These are phyloP conservation scores for Ustilago bromivora DNA, from an alignment of 1,284 basidiomycete genomes.

Conservation along the genomic window DNA sequence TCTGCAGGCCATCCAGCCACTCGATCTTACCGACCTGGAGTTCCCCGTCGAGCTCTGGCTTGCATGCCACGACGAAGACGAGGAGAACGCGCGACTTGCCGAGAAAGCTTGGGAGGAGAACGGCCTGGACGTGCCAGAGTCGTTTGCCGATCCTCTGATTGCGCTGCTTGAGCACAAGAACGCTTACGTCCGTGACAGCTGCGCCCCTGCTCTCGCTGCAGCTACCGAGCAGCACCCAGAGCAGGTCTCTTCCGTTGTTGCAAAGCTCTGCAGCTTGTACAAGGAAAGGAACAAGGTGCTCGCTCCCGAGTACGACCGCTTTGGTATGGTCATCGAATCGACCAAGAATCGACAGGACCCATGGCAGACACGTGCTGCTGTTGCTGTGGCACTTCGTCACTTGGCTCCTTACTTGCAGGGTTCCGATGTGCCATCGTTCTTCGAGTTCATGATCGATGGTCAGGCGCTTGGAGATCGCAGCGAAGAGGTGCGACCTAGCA, in stretches of 20 bases:
- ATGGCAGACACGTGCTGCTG: constrained; percentile 85
- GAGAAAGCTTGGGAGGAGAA: constrained; percentile 94
- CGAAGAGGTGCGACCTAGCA: constrained; percentile 83
- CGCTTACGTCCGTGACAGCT: constrained; percentile 81
- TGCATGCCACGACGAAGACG: constrained; percentile 89
- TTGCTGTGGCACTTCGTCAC: constrained; percentile 79
- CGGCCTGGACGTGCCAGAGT: constrained; percentile 86
- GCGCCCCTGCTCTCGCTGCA: constrained; percentile 82
- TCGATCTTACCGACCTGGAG: constrained; percentile 93
- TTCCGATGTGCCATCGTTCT: constrained; percentile 81
- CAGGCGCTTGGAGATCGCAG: constrained; percentile 89
- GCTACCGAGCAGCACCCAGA: constrained; percentile 82
- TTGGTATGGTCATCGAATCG: constrained; percentile 89
- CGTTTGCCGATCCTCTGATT: constrained; percentile 77
- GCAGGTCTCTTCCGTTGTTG: constrained; percentile 74
- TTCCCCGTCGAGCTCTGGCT: constrained; percentile 92
- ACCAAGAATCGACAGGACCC: constrained; percentile 93
- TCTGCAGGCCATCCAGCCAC: constrained; percentile 90
- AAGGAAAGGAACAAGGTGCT: constrained; percentile 88
- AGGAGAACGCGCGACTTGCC: constrained; percentile 88
- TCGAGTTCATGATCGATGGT: constrained; percentile 85
- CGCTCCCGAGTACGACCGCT: constrained; percentile 72
- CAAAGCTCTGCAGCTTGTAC: constrained; percentile 79
- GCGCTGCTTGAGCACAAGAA: constrained; percentile 82
- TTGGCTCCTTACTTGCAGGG: constrained; percentile 79